Base-by-base conservation (phyloP, 441 rosid species). In the Macaranga tanarius region DNA sequence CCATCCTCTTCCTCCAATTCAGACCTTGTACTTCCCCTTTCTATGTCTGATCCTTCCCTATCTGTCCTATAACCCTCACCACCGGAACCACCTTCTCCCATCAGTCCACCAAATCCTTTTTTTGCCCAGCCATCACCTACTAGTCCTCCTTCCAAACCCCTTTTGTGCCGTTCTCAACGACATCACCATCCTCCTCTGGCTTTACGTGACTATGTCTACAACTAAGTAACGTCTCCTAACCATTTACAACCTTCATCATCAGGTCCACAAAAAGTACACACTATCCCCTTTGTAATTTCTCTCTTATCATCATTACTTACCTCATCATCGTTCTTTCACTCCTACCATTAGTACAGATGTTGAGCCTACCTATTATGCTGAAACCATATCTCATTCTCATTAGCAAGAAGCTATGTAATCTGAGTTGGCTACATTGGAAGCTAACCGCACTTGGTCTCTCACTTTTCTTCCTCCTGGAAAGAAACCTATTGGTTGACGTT, bases 281-380 rank as follows among this genome's bases (percentile, higher is more conserved):
- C 0, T 68, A 52, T 68, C 62, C 68, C 10, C 5, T 64, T 64
- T 64, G 54, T 6, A n/a, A 38, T 64, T 42, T 64, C 42, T 20
- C n/a, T 65, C 56, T 65, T 45, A 65, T 65, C 31, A 65, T 48
- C 31, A 5, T 65, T 65, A 45, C 34, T 69, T n/a, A 69, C 72
- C 51, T 31, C 22, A 68, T 8, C 62, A 34, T 55, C 6, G 0
- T 2, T 68, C 31, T 0, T 68, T 68, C 40, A 50, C 13, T 52
- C n/a, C 50, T 16, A 2, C 16, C 3, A 4, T 60, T 10, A 44
- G 15, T 7, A 1, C 26, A 0, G 66, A 72, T 34, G 17, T 52
- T 64, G 56, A 63, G 28, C 64, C 70, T 10, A 26, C 7, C 9
- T 45, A 28, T 60, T 70, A 59, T 22, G 15, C 26, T 0, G 3